Evolutionary conservation across 2,329 filamentous ascomycete genomes (phyloP).

Genomic region (Sporothrix sp.): DNA sequence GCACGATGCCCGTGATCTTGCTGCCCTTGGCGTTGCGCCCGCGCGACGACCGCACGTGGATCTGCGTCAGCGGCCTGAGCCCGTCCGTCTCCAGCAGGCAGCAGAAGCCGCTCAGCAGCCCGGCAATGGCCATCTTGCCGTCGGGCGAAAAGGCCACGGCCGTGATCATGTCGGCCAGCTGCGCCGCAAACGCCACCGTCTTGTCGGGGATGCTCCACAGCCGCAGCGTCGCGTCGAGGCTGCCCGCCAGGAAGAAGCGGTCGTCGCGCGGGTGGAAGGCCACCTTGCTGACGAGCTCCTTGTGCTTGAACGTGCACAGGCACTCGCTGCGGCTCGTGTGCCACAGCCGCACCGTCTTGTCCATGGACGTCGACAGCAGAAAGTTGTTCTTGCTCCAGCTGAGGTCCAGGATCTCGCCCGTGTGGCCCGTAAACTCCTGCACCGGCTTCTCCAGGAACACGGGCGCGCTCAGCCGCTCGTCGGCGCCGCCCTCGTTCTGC

Average conservation of each 20-base stretch:
- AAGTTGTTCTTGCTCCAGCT: conserved; percentile 99
- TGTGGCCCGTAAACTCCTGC: conserved; percentile 74
- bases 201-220: conserved; percentile 98
- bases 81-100: conserved; percentile 91
- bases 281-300: conserved; percentile 89
- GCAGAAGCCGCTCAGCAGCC: conserved; percentile 74
- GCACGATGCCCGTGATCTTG: conserved; percentile 89
- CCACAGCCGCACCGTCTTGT: conserved; percentile 93
- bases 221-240: conserved; percentile 75
- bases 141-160: conserved; percentile 91
- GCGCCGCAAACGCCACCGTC: conserved; percentile 71
- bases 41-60: conserved; percentile 85
- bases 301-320: conserved; percentile 87
- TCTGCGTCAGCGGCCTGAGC: conserved; percentile 70
- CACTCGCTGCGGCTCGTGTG: conserved; percentile 79
- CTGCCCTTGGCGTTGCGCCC: conserved; percentile 93
- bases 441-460: conserved; percentile 76
- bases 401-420: conserved; percentile 75
- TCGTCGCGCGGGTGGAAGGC: conserved; percentile 92
- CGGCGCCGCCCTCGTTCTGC: conserved; percentile 34
- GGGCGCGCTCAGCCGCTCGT: conserved; percentile 69
- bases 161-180: conserved; percentile 79
- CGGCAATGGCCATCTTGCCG: conserved; percentile 80
- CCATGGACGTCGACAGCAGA: conserved; percentile 89
- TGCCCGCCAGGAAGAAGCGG: conserved; percentile 91